Percentiles rank a stretch among this genome's conserved stretches.
phyloP scores from a whole-genome alignment of 225 moss, liverwort and hornwort genomes.

The Marchantia paleacea region DNA sequence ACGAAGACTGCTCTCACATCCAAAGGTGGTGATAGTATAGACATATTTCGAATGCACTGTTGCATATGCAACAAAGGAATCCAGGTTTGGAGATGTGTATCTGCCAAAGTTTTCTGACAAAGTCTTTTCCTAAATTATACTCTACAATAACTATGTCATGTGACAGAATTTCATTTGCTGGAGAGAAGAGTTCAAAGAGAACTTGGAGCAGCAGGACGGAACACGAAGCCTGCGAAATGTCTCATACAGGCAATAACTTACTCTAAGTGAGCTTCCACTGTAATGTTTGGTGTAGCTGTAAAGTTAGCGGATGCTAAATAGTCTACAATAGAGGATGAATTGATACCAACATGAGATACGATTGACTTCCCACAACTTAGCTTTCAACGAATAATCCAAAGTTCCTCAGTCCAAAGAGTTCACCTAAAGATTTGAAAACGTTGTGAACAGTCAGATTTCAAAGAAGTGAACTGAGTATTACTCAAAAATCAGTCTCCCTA shows the following conservation, averaged over 20 bases:
- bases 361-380: too few species aligned
- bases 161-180: slow-evolving; percentile 34
- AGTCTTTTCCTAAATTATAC: neutral
- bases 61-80: too few species aligned
- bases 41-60: too few species aligned
- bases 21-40: too few species aligned
- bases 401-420: too few species aligned
- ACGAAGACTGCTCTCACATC: too few species aligned
- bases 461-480: neutral
- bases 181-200: slow-evolving; percentile 46
- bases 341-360: too few species aligned
- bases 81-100: too few species aligned
- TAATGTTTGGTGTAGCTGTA: neutral
- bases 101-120: neutral
- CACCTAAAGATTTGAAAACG: too few species aligned
- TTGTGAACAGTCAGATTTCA: neutral
- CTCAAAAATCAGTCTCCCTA: neutral
- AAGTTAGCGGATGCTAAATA: too few species aligned
- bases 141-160: neutral
- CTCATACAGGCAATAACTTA: slow-evolving; percentile 20
- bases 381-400: too few species aligned
- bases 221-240: neutral
- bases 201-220: slow-evolving; percentile 27
- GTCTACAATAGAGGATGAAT: too few species aligned
- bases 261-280: neutral